These are phyloP conservation scores for Pythium brachiatum DNA, from an alignment of 352 stramenopile genomes.

Conservation along the genomic window DNA sequence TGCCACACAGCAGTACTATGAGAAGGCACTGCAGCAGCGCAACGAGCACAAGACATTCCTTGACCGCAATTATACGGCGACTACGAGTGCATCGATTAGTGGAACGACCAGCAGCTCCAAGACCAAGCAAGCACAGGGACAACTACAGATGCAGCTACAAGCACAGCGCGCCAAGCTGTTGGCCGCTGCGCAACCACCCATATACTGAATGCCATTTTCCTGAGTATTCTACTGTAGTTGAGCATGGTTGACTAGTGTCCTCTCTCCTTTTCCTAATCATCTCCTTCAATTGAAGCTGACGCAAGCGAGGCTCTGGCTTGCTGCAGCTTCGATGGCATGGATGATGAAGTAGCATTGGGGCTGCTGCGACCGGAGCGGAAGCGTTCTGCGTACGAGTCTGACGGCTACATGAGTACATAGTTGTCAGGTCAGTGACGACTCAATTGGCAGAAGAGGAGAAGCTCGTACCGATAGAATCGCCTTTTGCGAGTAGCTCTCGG, in stretches of 20 bases:
- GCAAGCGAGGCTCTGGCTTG: neutral
- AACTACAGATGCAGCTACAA: conserved; percentile 41
- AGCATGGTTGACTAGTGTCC: neutral
- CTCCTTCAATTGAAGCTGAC: neutral
- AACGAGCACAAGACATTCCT: conserved; percentile 51
- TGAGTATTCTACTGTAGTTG: neutral
- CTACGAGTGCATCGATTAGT: neutral
- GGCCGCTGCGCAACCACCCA: conserved; percentile 19
- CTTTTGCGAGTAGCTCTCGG: conserved; percentile 51
- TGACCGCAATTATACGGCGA: conserved; percentile 53
- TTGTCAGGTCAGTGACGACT: neutral
- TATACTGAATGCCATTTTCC: conserved; percentile 16
- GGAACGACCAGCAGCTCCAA: conserved; percentile 36
- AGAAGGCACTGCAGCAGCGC: conserved; percentile 58
- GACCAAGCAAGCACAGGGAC: conserved; percentile 51
- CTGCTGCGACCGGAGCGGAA: conserved; percentile 24
- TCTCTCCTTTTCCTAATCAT: neutral
- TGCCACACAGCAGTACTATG: conserved; percentile 63
- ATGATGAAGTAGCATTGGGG: neutral
- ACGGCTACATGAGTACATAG: neutral
- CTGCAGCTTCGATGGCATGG: neutral
- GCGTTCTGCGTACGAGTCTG: conserved; percentile 34
- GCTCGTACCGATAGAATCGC: conserved; percentile 39
- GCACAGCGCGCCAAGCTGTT: conserved; percentile 31
- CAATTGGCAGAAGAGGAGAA: neutral